Percentiles rank a stretch among this genome's conserved stretches.
phyloP scores from a whole-genome alignment of 2,329 filamentous ascomycete genomes.

The Calycina herbarum region DNA sequence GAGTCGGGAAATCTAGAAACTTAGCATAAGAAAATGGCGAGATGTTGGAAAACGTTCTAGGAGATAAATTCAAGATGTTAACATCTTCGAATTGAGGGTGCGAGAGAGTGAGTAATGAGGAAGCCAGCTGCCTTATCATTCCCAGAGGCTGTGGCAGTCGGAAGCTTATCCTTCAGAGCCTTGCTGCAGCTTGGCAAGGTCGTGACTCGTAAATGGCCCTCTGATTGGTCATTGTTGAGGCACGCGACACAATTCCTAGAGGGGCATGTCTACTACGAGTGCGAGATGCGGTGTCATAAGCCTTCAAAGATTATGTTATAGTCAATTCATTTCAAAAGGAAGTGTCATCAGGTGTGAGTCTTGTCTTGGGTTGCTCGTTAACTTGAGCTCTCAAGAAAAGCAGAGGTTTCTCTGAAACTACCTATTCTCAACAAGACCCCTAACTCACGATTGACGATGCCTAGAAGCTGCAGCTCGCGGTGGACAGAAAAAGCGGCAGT shows the following conservation, averaged over 20 bases:
- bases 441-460: no score
- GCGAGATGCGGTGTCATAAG: neutral
- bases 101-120: neutral
- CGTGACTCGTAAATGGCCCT: neutral
- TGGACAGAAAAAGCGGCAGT: no score
- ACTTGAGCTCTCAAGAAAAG: no score
- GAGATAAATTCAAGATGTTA: neutral
- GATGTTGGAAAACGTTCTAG: neutral
- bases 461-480: no score
- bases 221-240: neutral
- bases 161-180: neutral
- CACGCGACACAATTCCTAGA: neutral
- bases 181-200: conserved; percentile 1
- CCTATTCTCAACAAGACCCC: no score
- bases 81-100: neutral
- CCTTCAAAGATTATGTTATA: neutral
- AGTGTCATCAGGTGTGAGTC: neutral
- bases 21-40: neutral
- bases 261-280: neutral
- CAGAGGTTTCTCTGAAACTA: no score
- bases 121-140: conserved; percentile 1
- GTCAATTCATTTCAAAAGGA: neutral
- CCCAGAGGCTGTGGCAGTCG: neutral
- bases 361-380: no score
- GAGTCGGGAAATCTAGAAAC: neutral